A percentile compares a stretch with the other conserved stretches of the same genome.
Conservation (phyloP, 371 early-diverging fungal species). For the Phascolomyces articulosus region DNA sequence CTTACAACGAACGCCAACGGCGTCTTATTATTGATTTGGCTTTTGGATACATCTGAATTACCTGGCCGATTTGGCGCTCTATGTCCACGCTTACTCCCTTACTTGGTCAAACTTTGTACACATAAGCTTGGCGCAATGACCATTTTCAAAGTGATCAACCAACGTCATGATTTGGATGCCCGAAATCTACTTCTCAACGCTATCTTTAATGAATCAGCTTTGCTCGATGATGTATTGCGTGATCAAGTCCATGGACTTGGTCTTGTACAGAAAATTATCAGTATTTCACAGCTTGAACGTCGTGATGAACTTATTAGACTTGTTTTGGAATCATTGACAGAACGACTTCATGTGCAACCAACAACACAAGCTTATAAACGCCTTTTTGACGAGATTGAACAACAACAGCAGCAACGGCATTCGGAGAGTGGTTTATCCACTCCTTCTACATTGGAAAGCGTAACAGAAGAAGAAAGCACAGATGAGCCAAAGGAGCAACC, state of each 20-base stretch:
- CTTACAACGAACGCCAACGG: slow-evolving; percentile 90
- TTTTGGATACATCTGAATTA: slow-evolving; percentile 82
- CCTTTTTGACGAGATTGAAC: slow-evolving; percentile 68
- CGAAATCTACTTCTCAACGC: slow-evolving; percentile 77
- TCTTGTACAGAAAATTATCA: slow-evolving; percentile 84
- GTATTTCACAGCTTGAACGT: slow-evolving; percentile 71
- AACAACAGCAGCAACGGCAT: background rate
- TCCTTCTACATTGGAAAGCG: background rate
- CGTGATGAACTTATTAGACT: slow-evolving; percentile 71
- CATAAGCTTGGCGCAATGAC: slow-evolving; percentile 87
- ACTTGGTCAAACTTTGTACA: slow-evolving; percentile 77
- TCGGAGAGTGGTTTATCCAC: background rate
- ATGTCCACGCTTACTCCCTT: slow-evolving; percentile 77
- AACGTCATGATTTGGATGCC: slow-evolving; percentile 84
- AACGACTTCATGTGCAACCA: slow-evolving; percentile 63
- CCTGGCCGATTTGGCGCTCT: slow-evolving; percentile 82
- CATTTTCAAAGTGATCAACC: slow-evolving; percentile 87
- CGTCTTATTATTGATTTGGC: slow-evolving; percentile 86
- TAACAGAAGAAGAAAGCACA: background rate
- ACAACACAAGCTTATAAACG: slow-evolving; percentile 74
- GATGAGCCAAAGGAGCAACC: too few species aligned
- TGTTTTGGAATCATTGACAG: slow-evolving; percentile 54
- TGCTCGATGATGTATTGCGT: slow-evolving; percentile 73
- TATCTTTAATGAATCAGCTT: slow-evolving; percentile 58
- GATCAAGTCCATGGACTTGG: slow-evolving; percentile 86